Evolutionary conservation across 2,329 filamentous ascomycete species (phyloP), one percentile per base, ranked within the genome.

Genomic region (Escovopsis weberi): DNA sequence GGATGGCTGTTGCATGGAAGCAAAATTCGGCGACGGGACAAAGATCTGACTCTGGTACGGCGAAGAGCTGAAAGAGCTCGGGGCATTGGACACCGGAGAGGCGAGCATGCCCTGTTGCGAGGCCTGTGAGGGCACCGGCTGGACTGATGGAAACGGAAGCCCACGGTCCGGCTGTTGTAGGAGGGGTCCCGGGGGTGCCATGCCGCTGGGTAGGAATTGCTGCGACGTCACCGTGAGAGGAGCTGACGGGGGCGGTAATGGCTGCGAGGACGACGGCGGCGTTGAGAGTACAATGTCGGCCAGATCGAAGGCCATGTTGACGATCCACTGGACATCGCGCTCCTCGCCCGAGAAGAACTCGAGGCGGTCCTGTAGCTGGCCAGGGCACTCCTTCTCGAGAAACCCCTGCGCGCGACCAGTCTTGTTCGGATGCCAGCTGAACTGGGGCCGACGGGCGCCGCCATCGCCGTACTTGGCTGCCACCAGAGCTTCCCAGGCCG

Each of bases 331-430:
- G 0, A 75, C 72, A 47, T 77, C 72, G 40, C 72, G 66, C 39
- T 68, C 70, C 32, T 71, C 66, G 33, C 73, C 69, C 5, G 72
- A 75, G 52, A 79, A 80, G 52, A 78, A 78, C 52, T 82, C 78
- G 26, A 82, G 66, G 7, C 78, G 67, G 51, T 80, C 78, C 53
- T 80, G 74, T 9, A 81, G 60, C 48, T 78, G 74, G 11, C 77
- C 75, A 7, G 72, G 70, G 45, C 69, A 75, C 55, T 80, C 75
- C 43, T 76, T 75, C 54, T 80, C 75, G 30, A 75, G 61, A 48
- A 73, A 75, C 0, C 72, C 72, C 47, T 74, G 72, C 1, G 71
- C 69, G 41, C 72, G 64, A 1, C 72, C 72, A 1, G 72, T 76
- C 51, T 67, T 69, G 49, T 69, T 70, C 1, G 69, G 63, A 43